Evolutionary conservation across 768 basidiomycete genomes (phyloP), one percentile per base, ranked within the genome.

Genomic region (Macrolepiota dolichaula): DNA sequence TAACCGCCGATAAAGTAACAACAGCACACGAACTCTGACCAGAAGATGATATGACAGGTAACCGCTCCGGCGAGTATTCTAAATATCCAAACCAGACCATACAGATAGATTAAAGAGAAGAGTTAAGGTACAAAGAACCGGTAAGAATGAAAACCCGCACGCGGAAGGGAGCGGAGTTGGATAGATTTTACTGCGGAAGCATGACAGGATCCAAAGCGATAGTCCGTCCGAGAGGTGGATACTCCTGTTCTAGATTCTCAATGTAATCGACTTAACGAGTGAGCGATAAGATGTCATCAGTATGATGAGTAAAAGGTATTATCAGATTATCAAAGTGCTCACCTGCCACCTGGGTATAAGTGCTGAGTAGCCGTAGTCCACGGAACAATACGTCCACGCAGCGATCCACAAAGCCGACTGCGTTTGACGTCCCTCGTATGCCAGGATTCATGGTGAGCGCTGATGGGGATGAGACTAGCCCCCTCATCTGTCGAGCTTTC

Each of bases 401-500:
- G 4, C 53, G 59, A 44, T 60, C 51, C 51, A 60, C 51, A 60
- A 53, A 60, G 29, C 42, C 27, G 13, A 52, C 37, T 7, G 59
- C 59, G 35, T 19, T 60, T 13, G 59, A 29, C 24, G 53, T 60
- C 44, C 51, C 52, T 24, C 51, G 51, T 29, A 42, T 46, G 7
- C 40, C 32, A 53, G 59, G 27, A 42, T 22, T 46, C 22, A 38
- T 49, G 10, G 22, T 24, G 29, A 37, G 35, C 17, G 27, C 27
- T 25, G 57, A 50, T 38, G 57, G 7, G 24, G 25, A 56, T 9
- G 40, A 17, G 44, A 35, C 15, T 4, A 60, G 24, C 24, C 40
- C n/a, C 15, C 53, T 94, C 11, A 87, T 78, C 22, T 76, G 74
- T 66, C 89, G 82, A 17, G 92, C 92, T 52, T 73, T 79, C 32